Evolutionary conservation across 495 filamentous ascomycete genomes (phyloP).

Genomic region (Tuber borchii): DNA sequence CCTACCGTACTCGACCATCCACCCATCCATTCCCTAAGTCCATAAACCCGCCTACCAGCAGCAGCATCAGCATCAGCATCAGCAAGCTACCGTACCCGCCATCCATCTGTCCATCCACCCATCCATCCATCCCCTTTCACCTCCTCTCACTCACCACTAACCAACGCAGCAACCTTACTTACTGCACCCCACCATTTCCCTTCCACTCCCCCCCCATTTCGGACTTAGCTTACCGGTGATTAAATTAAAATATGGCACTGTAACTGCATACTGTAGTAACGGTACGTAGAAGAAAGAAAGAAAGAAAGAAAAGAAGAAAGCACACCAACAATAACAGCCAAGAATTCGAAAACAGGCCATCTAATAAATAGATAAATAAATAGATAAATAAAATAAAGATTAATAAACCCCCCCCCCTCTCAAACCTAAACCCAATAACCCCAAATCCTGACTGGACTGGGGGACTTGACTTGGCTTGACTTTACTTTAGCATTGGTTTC

Average conservation of each 20-base stretch:
- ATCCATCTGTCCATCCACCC: no score
- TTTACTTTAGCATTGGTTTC: not conserved
- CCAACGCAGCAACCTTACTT: conserved; percentile 1
- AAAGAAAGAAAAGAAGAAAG: not conserved
- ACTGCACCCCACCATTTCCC: conserved; percentile 3
- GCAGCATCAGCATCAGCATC: not conserved
- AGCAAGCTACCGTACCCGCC: not conserved
- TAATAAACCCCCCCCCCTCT: not conserved
- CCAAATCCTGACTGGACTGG: not conserved
- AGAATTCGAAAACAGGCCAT: not conserved
- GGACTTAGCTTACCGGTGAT: not conserved
- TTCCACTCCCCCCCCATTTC: not conserved
- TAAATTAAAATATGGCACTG: not conserved
- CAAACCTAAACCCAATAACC: not conserved
- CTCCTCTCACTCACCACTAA: not conserved
- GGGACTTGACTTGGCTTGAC: no score
- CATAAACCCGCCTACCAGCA: conserved; percentile 2
- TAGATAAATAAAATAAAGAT: not conserved
- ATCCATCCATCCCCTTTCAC: not conserved
- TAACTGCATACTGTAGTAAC: not conserved
- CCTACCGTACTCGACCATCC: not conserved
- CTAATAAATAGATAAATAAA: not conserved
- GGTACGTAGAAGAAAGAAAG: not conserved
- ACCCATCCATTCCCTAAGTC: no score
- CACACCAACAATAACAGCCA: not conserved